Percentiles rank a stretch among this genome's conserved stretches.
Evolutionary conservation across 345 rosid genomes (phyloP).

Genomic region (Eucalyptus erythrocorys): DNA sequence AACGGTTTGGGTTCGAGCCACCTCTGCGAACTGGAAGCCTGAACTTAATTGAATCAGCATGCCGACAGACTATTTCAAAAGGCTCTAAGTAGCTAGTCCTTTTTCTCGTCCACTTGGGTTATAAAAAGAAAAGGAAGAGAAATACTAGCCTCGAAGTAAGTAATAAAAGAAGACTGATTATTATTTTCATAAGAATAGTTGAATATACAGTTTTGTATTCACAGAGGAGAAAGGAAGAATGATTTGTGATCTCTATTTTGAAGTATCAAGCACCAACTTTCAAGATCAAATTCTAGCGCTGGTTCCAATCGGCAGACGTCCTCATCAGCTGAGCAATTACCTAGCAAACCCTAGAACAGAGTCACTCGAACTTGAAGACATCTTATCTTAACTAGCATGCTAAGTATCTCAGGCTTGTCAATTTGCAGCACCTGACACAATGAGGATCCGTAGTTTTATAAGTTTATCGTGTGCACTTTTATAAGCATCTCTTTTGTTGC

Average conservation of each 20-base stretch:
- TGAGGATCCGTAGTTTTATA: neutral
- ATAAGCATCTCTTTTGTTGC: neutral
- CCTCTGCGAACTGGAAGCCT: neutral
- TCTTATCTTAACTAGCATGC: neutral
- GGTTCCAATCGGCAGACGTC: neutral
- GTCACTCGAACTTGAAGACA: neutral
- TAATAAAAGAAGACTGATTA: no score
- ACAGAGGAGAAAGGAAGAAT: neutral
- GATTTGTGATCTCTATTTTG: neutral
- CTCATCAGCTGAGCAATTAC: no score
- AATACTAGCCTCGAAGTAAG: no score
- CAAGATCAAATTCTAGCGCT: neutral
- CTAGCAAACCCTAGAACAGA: neutral
- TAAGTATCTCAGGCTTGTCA: neutral
- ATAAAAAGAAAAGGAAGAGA: no score
- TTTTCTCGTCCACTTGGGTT: no score
- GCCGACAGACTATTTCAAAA: no score
- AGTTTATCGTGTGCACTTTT: neutral
- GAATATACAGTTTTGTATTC: neutral
- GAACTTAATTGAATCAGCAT: no score
- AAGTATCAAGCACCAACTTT: neutral
- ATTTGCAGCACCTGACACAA: neutral
- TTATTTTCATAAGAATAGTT: no score
- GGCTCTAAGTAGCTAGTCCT: no score
- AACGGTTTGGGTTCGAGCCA: neutral